Base-by-base conservation (phyloP, 2,329 filamentous ascomycete species). In the Penicillium sp. region DNA sequence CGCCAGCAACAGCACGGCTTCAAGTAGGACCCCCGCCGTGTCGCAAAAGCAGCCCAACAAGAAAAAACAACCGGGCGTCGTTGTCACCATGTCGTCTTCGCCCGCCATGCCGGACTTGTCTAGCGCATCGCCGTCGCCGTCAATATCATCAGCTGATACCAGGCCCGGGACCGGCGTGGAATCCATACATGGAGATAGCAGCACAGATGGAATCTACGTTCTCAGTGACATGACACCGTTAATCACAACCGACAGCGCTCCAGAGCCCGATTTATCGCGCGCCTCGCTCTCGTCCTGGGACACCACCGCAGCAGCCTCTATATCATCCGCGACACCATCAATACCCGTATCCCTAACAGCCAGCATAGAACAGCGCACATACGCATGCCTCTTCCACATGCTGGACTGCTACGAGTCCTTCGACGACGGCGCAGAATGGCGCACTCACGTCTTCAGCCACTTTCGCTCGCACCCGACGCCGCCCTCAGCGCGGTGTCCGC, bases 381-480 rank as follows among this genome's bases (percentile, higher is more conserved):
- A 69, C 50, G 56, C 57, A 21, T 75, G 72, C 50, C 63, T 74
- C n/a, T 74, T 74, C 61, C 67, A 72, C 51, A 65, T 72, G 48
- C 63, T 75, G 7, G 67, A 72, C 54, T 75, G 72, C 54, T 61
- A 69, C 10, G 60, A 68, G 42, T 63, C 62, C 10, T 73, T 72
- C 50, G 61, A 67, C 38, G 63, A 69, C 35, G 58, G 61, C 26
- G 61, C 65, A 6, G 54, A 66, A 29, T 75, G 72, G 70, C 69
- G 69, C 45, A 69, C 62, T 8, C 72, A 75, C 55, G 69, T 74
- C 40, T 63, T 71, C 22, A 70, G 71, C 44, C 72, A 75, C 52
- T 74, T 75, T 52, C 67, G 67, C 13, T 66, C 67, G 1, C 64
- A 69, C 45, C 61, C 65, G 31, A 63, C 71, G 8, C 72, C 72